Conservation (phyloP, 2,329 filamentous ascomycete genomes). For the Capronia americana region DNA sequence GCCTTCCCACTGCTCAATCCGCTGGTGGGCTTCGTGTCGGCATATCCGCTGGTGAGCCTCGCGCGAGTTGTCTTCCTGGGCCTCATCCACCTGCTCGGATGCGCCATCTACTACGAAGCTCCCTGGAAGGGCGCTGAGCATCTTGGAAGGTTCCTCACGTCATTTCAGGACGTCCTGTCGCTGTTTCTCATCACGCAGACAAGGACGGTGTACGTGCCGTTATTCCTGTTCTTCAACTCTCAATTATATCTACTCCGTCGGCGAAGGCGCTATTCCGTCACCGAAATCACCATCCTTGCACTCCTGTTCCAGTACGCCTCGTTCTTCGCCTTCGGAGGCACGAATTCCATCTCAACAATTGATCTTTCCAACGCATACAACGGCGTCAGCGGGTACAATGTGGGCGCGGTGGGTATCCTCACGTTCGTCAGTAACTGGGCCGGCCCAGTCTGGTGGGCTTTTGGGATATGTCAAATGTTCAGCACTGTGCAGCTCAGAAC, state of each 20-base stretch:
- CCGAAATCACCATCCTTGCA: conserved; percentile 71
- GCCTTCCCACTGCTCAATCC: conserved; percentile 44
- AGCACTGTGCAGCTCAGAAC: conserved; percentile 19
- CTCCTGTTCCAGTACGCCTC: conserved; percentile 79
- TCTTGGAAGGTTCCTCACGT: conserved; percentile 35
- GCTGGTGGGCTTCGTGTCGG: conserved; percentile 47
- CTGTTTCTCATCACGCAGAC: conserved; percentile 88
- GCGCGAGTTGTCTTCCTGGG: conserved; percentile 59
- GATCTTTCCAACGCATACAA: conserved; percentile 96
- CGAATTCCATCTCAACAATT: conserved; percentile 94
- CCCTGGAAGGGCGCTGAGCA: conserved; percentile 33
- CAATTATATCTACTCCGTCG: conserved; percentile 60
- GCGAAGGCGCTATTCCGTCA: conserved; percentile 51
- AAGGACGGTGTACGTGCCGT: conserved; percentile 80
- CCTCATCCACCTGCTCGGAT: conserved; percentile 45
- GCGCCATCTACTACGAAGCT: conserved; percentile 37
- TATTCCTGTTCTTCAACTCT: conserved; percentile 77
- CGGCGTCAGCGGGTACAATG: conserved; percentile 80
- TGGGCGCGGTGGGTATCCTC: conserved; percentile 78
- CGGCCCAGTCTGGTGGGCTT: conserved; percentile 85
- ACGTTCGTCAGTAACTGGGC: conserved; percentile 93
- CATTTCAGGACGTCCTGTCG: conserved; percentile 72
- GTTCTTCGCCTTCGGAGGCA: conserved; percentile 90
- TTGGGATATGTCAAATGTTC: conserved; percentile 55
- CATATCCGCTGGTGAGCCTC: conserved; percentile 50